Evolutionary conservation across 192 early-diverging fungal species (phyloP).

Genomic region (Podila clonocystis): DNA sequence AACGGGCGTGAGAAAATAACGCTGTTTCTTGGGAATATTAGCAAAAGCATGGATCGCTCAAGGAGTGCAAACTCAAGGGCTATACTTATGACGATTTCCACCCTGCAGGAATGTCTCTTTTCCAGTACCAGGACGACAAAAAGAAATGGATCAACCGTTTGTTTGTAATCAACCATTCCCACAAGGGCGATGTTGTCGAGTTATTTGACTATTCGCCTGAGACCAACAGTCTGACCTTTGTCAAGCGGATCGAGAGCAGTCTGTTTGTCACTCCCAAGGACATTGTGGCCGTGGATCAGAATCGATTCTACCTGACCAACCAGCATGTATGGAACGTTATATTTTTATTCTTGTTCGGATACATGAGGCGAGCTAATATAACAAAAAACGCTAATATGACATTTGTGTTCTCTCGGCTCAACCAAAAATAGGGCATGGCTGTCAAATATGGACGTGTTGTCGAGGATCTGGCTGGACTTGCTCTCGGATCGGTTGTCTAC

Average conservation of each 20-base stretch:
- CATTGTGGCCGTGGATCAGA: conserved; percentile 36
- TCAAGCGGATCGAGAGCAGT: conserved; percentile 31
- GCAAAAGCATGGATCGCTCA: conserved; percentile 27
- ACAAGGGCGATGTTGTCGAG: conserved; percentile 46
- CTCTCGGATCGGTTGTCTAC: conserved; percentile 35
- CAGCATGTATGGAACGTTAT: conserved; percentile 24
- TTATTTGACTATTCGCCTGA: conserved; percentile 36
- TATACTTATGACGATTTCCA: conserved; percentile 36
- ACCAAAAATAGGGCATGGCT: conserved; percentile 13
- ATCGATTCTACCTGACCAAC: conserved; percentile 44
- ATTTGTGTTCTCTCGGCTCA: background rate
- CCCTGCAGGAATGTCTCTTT: conserved; percentile 46
- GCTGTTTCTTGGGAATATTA: background rate
- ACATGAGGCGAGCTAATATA: too few relatives aligned
- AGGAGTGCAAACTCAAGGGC: conserved; percentile 14
- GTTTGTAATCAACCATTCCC: conserved; percentile 51
- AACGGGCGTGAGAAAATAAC: background rate
- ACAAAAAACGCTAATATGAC: background rate
- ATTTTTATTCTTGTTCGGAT: too few relatives aligned
- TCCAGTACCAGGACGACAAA: conserved; percentile 20
- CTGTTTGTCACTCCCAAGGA: conserved; percentile 39
- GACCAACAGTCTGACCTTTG: conserved; percentile 18
- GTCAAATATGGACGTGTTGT: conserved; percentile 31
- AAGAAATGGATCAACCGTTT: conserved; percentile 17
- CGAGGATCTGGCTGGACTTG: conserved; percentile 28